phyloP scores from a whole-genome alignment of 495 filamentous ascomycete genomes.

The Clavariopsis aquatica region DNA sequence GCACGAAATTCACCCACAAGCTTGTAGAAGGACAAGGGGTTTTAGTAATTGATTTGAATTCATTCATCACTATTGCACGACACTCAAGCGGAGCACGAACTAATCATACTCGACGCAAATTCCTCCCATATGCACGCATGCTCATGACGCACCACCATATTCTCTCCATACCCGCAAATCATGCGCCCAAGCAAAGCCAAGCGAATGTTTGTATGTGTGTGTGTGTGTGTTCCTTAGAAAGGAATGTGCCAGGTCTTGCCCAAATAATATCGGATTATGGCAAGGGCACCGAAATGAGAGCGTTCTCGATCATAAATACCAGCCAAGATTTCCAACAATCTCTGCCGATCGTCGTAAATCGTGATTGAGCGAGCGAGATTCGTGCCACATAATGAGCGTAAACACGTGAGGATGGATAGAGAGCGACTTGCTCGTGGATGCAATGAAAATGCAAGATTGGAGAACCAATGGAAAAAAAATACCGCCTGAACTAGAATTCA shows the following conservation, averaged over 20 bases:
- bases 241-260: background rate
- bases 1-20: background rate
- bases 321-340: background rate
- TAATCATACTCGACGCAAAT: background rate
- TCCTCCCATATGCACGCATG: background rate
- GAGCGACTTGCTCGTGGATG: background rate
- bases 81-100: background rate
- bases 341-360: background rate
- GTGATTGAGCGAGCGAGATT: background rate
- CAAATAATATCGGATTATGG: background rate
- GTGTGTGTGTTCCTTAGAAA: background rate
- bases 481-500: background rate
- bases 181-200: background rate
- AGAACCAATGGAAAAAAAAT: background rate
- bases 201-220: no score
- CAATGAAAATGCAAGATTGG: background rate
- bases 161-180: background rate
- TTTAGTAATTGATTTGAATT: background rate
- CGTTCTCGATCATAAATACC: background rate
- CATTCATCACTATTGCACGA: background rate
- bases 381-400: slow-evolving; percentile 1
- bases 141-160: background rate
- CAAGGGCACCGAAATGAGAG: background rate
- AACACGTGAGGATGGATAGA: background rate
- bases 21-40: background rate